Base-by-base conservation (phyloP, 495 filamentous ascomycete species). In the Neurospora sublineolata region DNA sequence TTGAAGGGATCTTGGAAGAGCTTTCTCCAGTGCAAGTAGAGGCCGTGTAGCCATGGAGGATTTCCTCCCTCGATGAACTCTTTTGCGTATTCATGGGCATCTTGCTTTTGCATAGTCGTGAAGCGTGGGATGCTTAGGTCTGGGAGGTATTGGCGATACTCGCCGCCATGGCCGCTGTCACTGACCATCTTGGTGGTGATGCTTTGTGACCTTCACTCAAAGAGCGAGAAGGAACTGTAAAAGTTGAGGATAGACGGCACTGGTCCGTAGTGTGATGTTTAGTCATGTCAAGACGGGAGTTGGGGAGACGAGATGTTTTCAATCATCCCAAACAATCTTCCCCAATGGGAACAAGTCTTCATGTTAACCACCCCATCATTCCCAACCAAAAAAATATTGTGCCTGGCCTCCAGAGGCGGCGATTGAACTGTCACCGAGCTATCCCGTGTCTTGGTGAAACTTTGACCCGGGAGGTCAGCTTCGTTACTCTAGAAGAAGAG, bases 1-100 rank as follows among this genome's bases (percentile, higher is more conserved):
- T 87, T 88, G 76, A 89, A 92, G 3, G 91, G 91, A 81, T 91
- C 89, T 71, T 88, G 79, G 71, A 88, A 82, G 46, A 92, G 78
- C 73, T 89, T 86, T 74, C 83, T 72, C 90, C 90, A 93, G 77
- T 91, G 86, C 77, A 86, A 82, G 70, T 89, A 91, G 60, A 92
- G 79, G 0, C 82, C 86, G 75, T 90, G 87, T 60, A 92, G 80
- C 90, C 90, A 92, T 4, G 89, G 90, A 27, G 90, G 90, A 23
- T 82, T 78, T 27, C 87, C 86, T 40, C 81, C 78, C 23, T 86
- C 84, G 74, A 87, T 86, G 77, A 92, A 90, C 23, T 80, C 86
- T 36, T 84, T 79, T 1, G 88, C 88, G 73, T 92, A 91, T 72
- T 89, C 86, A 71, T 89, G 85, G 27, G 87, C 86, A 77, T 88